Evolutionary conservation across 2,329 filamentous ascomycete species (phyloP).

Genomic region (Zasmidium angulare): DNA sequence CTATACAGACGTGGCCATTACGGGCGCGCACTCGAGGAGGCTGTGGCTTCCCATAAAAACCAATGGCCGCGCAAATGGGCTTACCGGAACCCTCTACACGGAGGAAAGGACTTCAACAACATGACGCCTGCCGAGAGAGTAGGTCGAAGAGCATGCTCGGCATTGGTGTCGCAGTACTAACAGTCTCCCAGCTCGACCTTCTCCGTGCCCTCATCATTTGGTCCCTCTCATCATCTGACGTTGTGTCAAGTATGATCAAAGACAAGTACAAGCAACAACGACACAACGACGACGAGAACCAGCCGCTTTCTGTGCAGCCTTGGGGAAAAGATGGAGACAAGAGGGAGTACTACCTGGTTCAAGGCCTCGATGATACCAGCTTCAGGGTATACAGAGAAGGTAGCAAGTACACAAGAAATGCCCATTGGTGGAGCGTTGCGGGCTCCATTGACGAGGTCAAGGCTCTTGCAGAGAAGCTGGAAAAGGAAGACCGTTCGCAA

Average conservation of each 20-base stretch:
- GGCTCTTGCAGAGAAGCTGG: constrained; percentile 71
- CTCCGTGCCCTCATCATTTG: constrained; percentile 82
- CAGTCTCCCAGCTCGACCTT: constrained; percentile 67
- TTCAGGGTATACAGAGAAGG: constrained; percentile 95
- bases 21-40: constrained; percentile 89
- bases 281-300: constrained; percentile 75
- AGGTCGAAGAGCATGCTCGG: constrained; percentile 35
- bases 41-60: constrained; percentile 75
- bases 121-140: constrained; percentile 83
- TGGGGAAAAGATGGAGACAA: constrained; percentile 91
- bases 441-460: constrained; percentile 85
- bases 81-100: constrained; percentile 77
- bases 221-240: constrained; percentile 85
- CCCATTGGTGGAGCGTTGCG: constrained; percentile 89
- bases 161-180: constrained; percentile 12
- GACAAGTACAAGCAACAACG: constrained; percentile 85
- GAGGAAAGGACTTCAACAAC: constrained; percentile 74
- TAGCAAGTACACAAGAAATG: constrained; percentile 70
- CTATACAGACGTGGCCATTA: constrained; percentile 79
- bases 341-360: constrained; percentile 88
- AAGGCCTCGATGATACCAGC: constrained; percentile 88
- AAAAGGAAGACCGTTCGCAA: constrained; percentile 73
- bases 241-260: constrained; percentile 76
- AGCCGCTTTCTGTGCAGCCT: constrained; percentile 82
- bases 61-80: constrained; percentile 90